Evolutionary conservation across 139 green algal species (phyloP), one percentile per base, ranked within the genome.

Genomic region (Klebsormidium nitens): DNA sequence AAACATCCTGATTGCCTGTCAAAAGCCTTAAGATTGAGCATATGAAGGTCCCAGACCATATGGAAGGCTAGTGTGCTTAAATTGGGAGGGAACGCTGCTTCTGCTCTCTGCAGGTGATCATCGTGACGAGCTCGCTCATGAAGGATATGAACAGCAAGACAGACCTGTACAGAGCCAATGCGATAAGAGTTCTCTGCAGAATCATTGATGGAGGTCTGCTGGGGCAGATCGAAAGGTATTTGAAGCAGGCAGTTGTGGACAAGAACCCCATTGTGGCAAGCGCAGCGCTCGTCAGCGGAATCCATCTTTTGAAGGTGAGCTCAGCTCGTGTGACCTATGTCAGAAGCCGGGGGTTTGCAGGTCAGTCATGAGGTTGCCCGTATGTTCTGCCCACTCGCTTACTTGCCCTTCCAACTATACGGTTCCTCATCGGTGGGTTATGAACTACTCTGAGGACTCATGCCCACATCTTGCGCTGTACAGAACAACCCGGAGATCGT

Each of bases 61-160:
- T n/a, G n/a, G n/a, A n/a, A n/a, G n/a, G n/a, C n/a, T n/a, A n/a
- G n/a, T n/a, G n/a, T n/a, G n/a, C n/a, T n/a, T n/a, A n/a, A n/a
- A n/a, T n/a, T n/a, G n/a, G n/a, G n/a, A n/a, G n/a, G n/a, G n/a
- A n/a, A n/a, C n/a, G n/a, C n/a, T n/a, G n/a, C 56, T 64, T 19
- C 14, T 17, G 14, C 17, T 5, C 11, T 32, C 11, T 62, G 26
- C 68, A 98, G 83, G 94, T 99, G 61, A 99, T 99, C 77, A 99
- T 99, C 72, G 93, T 99, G 44, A 99, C 93, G 36, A 86, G 71
- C 77, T 96, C 87, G 32, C 83, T 99, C 1, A 99, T 99, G 94
- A 99, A 99, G 85, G 94, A 99, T 84, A 99, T 99, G 91, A 98
- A 97, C 85, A 88, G 75, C 80, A 91, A 88, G 56, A 89, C 84